phyloP scores from a whole-genome alignment of 192 early-diverging fungal genomes.

The Gamsiella multidivaricata region DNA sequence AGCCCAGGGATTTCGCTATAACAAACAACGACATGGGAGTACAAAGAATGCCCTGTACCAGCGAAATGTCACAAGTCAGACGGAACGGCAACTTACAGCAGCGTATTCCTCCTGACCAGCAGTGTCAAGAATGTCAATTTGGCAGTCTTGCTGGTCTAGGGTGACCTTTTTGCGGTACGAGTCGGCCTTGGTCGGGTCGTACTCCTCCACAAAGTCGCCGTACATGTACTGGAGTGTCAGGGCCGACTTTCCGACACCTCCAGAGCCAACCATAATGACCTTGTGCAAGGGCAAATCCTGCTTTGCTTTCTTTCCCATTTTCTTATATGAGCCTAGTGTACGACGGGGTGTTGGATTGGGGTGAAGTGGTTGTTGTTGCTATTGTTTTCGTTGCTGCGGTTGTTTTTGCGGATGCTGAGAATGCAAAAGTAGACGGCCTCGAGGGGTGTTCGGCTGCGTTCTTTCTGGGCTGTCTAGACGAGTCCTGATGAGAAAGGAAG shows the following conservation, averaged over 20 bases:
- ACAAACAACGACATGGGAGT: too few relatives aligned
- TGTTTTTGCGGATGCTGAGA: too few relatives aligned
- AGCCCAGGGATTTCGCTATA: too few relatives aligned
- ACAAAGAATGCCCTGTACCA: background rate
- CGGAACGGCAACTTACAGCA: slow-evolving; percentile 62
- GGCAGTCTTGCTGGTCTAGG: slow-evolving; percentile 79
- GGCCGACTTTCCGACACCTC: slow-evolving; percentile 92
- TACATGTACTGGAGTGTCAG: slow-evolving; percentile 92
- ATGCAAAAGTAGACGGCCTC: too few relatives aligned
- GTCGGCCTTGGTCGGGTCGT: slow-evolving; percentile 94
- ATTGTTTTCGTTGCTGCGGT: too few relatives aligned
- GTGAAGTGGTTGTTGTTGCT: too few relatives aligned
- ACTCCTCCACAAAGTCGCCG: slow-evolving; percentile 94
- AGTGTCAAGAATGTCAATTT: slow-evolving; percentile 92
- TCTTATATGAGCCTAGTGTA: too few relatives aligned
- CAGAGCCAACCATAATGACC: slow-evolving; percentile 93
- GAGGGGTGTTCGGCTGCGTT: too few relatives aligned
- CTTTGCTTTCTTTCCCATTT: slow-evolving; percentile 77
- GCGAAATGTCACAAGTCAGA: too few relatives aligned
- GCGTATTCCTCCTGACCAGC: slow-evolving; percentile 93
- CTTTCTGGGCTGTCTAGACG: too few relatives aligned
- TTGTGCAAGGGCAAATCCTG: slow-evolving; percentile 84
- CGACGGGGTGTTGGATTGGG: too few relatives aligned
- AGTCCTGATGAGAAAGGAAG: too few relatives aligned
- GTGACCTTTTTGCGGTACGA: slow-evolving; percentile 87